Percentiles rank a stretch among this genome's conserved stretches.
phyloP scores from a whole-genome alignment of 225 moss, liverwort and hornwort species.

The Thuidium tamariscinum region DNA sequence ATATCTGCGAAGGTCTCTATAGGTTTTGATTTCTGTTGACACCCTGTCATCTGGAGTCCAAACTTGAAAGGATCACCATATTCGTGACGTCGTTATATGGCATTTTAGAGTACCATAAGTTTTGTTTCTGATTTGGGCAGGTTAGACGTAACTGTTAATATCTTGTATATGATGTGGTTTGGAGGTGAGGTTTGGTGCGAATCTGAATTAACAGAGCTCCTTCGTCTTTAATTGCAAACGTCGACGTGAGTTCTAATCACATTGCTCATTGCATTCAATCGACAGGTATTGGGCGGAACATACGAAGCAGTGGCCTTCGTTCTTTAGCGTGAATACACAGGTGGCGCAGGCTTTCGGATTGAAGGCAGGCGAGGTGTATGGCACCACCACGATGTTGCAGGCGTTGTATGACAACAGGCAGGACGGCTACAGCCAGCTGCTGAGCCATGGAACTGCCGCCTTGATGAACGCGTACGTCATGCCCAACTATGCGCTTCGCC shows the following conservation, averaged over 20 bases:
- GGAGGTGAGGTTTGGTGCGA: background rate
- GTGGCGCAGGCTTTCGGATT: slow-evolving; percentile 27
- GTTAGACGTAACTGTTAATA: background rate
- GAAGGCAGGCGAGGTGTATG: slow-evolving; percentile 15
- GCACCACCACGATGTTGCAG: slow-evolving; percentile 43
- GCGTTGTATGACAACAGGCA: slow-evolving; percentile 33
- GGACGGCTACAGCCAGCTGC: slow-evolving; percentile 43
- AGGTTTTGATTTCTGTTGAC: background rate
- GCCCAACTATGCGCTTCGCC: slow-evolving; percentile 23
- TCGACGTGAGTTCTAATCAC: background rate
- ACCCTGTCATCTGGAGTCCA: background rate
- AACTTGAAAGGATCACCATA: too few species aligned
- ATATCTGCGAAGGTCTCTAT: background rate
- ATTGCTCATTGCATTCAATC: background rate
- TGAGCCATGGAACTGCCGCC: slow-evolving; percentile 35
- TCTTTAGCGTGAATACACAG: slow-evolving; percentile 26
- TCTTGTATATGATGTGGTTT: too few species aligned
- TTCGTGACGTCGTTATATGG: too few species aligned
- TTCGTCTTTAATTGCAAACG: too few species aligned
- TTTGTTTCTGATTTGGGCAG: background rate
- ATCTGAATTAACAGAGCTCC: too few species aligned
- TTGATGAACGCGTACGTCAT: slow-evolving; percentile 36
- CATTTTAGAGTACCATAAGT: too few species aligned
- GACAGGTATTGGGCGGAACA: slow-evolving; percentile 43
- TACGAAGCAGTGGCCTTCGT: slow-evolving; percentile 34